These are phyloP conservation scores for Exophiala bonariae DNA, from an alignment of 2,329 filamentous ascomycete species.

Conservation along the genomic window DNA sequence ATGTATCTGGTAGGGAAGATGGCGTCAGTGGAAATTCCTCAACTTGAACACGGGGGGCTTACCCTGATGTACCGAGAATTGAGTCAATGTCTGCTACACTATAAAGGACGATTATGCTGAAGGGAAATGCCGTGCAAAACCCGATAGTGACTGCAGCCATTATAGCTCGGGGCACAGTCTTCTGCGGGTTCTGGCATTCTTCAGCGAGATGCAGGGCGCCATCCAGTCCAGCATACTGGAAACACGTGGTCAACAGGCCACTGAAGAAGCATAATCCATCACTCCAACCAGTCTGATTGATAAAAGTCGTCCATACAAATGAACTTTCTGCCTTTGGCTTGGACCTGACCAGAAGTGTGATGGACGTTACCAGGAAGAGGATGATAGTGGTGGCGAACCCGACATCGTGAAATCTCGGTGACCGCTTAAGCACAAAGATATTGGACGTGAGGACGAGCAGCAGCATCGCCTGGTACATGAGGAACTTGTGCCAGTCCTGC, in stretches of 20 bases:
- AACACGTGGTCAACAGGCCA: conserved; percentile 39
- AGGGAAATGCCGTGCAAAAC: conserved; percentile 31
- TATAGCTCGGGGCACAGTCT: conserved; percentile 34
- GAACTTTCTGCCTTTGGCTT: conserved; percentile 5
- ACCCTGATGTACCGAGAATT: conserved; percentile 24
- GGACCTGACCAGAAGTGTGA: conserved; percentile 31
- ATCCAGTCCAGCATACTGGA: conserved; percentile 39
- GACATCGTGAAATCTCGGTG: conserved; percentile 5
- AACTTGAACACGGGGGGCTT: conserved; percentile 15
- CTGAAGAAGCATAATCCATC: conserved; percentile 41
- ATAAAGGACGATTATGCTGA: conserved; percentile 12
- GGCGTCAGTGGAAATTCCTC: too few species aligned
- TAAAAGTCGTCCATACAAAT: conserved; percentile 18
- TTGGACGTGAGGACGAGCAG: conserved; percentile 28
- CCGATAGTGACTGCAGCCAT: conserved; percentile 34
- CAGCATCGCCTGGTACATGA: conserved; percentile 40
- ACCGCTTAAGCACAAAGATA: conserved; percentile 22
- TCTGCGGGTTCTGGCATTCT: conserved; percentile 34
- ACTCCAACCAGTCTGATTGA: conserved; percentile 21
- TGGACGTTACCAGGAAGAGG: conserved; percentile 32
- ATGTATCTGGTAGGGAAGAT: conserved; percentile 28
- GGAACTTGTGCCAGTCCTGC: conserved; percentile 38
- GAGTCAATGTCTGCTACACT: conserved; percentile 17
- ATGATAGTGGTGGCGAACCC: conserved; percentile 28
- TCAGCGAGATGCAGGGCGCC: conserved; percentile 40